Percentiles rank a stretch among this genome's conserved stretches.
These are phyloP conservation scores for Strobilomyces echinocephalus DNA, from an alignment of 768 basidiomycete species.

Conservation along the genomic window DNA sequence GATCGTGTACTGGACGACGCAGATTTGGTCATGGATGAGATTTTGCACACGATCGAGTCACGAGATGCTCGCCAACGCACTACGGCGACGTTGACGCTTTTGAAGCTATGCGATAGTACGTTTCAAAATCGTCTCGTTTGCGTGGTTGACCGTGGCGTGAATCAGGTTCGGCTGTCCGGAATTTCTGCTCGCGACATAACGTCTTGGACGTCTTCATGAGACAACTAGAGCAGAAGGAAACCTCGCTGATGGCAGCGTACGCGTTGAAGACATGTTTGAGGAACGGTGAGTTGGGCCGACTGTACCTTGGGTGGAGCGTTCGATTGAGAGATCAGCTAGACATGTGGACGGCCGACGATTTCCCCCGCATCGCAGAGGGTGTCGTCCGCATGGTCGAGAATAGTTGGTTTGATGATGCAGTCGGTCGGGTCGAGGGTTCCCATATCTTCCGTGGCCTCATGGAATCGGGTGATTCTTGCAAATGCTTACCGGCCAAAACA, in stretches of 20 bases:
- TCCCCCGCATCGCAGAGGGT: background rate
- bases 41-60: background rate
- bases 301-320: background rate
- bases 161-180: background rate
- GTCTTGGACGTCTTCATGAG: background rate
- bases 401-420: background rate
- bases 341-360: background rate
- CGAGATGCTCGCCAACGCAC: background rate
- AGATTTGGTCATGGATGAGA: background rate
- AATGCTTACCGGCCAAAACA: background rate
- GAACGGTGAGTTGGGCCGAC: background rate
- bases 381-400: conserved; percentile 3
- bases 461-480: background rate
- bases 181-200: background rate
- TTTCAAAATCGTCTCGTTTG: background rate
- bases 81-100: conserved; percentile 1
- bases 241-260: conserved; percentile 7
- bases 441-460: background rate
- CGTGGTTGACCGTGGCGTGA: background rate
- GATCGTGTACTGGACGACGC: background rate
- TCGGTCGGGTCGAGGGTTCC: background rate
- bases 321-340: background rate
- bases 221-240: background rate
- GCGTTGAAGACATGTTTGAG: background rate
- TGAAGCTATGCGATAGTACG: conserved; percentile 7